phyloP scores from a whole-genome alignment of 2,329 filamentous ascomycete species.

The Aspergillus niger region DNA sequence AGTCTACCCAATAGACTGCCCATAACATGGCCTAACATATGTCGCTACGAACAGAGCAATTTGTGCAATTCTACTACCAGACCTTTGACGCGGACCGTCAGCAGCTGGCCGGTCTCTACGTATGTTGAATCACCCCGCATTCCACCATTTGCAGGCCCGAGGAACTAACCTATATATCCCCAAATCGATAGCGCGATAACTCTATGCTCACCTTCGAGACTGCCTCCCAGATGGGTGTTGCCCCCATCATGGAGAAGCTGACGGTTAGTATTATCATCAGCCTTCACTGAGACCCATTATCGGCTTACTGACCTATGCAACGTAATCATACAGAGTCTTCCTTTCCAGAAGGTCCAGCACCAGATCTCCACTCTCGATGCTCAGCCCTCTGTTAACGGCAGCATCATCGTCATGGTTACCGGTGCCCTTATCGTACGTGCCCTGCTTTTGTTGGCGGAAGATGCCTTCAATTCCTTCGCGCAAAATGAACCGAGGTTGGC shows the following conservation, averaged over 20 bases:
- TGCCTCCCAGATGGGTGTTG: conserved; percentile 63
- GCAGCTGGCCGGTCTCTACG: conserved; percentile 72
- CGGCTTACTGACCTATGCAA: conserved; percentile 4
- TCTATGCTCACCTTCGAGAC: conserved; percentile 96
- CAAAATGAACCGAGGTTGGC: too few relatives aligned
- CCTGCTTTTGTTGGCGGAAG: background rate
- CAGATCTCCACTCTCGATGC: conserved; percentile 75
- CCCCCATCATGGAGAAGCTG: conserved; percentile 77
- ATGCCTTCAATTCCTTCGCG: background rate
- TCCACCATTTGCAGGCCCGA: too few relatives aligned
- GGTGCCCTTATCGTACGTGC: conserved; percentile 76
- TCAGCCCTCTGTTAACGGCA: conserved; percentile 72
- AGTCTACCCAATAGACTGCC: conserved; percentile 1
- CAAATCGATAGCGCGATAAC: conserved; percentile 62
- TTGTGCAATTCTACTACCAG: conserved; percentile 88
- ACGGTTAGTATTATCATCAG: conserved; percentile 56
- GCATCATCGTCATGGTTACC: conserved; percentile 84
- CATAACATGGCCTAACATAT: conserved; percentile 21
- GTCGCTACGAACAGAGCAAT: conserved; percentile 65
- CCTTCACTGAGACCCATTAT: background rate
- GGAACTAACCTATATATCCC: too few relatives aligned
- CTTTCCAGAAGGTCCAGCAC: conserved; percentile 81
- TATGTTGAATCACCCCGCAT: conserved; percentile 51
- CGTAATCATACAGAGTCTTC: conserved; percentile 60
- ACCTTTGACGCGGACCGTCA: conserved; percentile 76